Percentiles rank a stretch among this genome's conserved stretches.
These are phyloP conservation scores for Priceomyces melissophilus DNA, from an alignment of 805 yeast genomes.

Conservation along the genomic window DNA sequence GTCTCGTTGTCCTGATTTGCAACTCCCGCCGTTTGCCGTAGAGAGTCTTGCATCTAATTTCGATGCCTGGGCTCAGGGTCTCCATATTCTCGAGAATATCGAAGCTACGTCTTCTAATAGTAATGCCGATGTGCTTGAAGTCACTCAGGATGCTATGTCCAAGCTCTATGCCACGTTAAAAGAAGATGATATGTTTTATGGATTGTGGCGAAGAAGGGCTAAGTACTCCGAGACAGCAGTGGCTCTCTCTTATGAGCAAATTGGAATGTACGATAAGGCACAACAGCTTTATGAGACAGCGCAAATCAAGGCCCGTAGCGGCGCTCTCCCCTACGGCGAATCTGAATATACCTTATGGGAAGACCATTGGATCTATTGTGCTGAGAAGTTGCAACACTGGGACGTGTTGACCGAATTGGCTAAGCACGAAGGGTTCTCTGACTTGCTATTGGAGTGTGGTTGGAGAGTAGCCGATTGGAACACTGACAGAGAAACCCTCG, in stretches of 20 bases:
- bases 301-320: slow-evolving; percentile 93
- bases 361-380: slow-evolving; percentile 96
- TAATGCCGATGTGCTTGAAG: slow-evolving; percentile 72
- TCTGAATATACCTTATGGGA: slow-evolving; percentile 97
- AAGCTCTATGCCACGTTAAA: slow-evolving; percentile 85
- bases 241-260: slow-evolving; percentile 90
- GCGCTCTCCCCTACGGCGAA: slow-evolving; percentile 92
- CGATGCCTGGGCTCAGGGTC: slow-evolving; percentile 88
- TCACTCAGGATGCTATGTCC: slow-evolving; percentile 84
- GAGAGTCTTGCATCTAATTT: slow-evolving; percentile 85
- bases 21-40: slow-evolving; percentile 89
- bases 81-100: slow-evolving; percentile 76
- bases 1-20: slow-evolving; percentile 67
- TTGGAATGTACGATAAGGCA: slow-evolving; percentile 93
- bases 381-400: slow-evolving; percentile 97
- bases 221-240: slow-evolving; percentile 90
- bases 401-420: slow-evolving; percentile 94
- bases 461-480: slow-evolving; percentile 99
- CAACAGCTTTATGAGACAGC: slow-evolving; percentile 93
- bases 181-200: slow-evolving; percentile 96
- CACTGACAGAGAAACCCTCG: slow-evolving; percentile 89
- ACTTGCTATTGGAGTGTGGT: slow-evolving; percentile 92
- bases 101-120: slow-evolving; percentile 55
- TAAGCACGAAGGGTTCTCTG: slow-evolving; percentile 96
- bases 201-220: slow-evolving; percentile 95